Evolutionary conservation across 2,329 filamentous ascomycete species (phyloP).

Genomic region (Xylariaceae sp.): DNA sequence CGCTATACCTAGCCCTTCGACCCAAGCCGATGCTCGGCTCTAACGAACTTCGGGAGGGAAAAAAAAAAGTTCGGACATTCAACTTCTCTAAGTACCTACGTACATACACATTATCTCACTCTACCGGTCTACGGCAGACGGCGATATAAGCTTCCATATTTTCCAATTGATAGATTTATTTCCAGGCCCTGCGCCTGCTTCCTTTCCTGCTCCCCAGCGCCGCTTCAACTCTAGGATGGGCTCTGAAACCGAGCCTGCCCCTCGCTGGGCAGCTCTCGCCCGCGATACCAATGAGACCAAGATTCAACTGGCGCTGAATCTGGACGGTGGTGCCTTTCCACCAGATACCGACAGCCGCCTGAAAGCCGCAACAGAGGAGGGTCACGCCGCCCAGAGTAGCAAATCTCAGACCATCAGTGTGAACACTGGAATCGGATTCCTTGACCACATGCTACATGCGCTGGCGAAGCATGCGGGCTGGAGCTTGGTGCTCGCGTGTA

Average conservation of each 20-base stretch:
- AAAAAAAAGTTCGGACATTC: not conserved
- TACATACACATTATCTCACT: no score
- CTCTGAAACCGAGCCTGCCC: constrained; percentile 17
- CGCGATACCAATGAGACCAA: constrained; percentile 98
- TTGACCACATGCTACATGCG: constrained; percentile 98
- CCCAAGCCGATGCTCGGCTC: not conserved
- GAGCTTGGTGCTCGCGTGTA: constrained; percentile 78
- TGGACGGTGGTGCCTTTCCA: constrained; percentile 82
- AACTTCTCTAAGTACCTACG: no score
- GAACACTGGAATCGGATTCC: constrained; percentile 91
- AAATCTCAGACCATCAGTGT: constrained; percentile 82
- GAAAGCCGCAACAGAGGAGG: constrained; percentile 48
- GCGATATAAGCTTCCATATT: no score
- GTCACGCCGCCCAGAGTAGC: constrained; percentile 80
- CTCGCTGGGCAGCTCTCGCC: constrained; percentile 71
- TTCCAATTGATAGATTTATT: no score
- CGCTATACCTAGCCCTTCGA: not conserved
- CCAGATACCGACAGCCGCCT: constrained; percentile 57
- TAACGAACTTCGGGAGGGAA: not conserved
- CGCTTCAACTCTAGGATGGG: constrained; percentile 16
- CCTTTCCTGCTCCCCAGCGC: not conserved
- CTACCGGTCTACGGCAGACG: no score
- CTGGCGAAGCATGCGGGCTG: constrained; percentile 94
- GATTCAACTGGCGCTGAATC: constrained; percentile 85
- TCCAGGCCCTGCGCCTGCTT: not conserved